Conservation (phyloP, 2,329 filamentous ascomycete genomes). For the Ascosphaera apis region DNA sequence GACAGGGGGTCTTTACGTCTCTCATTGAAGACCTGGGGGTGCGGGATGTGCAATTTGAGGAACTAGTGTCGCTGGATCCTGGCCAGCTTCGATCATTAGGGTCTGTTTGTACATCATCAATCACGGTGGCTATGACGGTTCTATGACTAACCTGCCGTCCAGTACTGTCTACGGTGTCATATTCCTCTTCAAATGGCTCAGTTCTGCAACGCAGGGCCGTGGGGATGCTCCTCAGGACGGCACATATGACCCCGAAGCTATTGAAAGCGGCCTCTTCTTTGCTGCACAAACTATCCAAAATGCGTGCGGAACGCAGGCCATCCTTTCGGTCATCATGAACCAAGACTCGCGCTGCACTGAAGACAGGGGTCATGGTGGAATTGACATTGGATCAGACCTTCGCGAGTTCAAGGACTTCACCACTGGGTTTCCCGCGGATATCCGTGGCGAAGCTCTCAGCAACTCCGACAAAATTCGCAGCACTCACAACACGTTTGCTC, state of each 20-base stretch:
- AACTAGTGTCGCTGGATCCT: constrained; percentile 72
- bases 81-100: constrained; percentile 26
- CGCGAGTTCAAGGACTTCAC: constrained; percentile 73
- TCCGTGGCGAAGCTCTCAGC: constrained; percentile 46
- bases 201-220: constrained; percentile 30
- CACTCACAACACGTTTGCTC: constrained; percentile 77
- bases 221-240: constrained; percentile 67
- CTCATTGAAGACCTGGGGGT: constrained; percentile 83
- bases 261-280: constrained; percentile 60
- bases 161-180: constrained; percentile 84
- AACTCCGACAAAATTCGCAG: constrained; percentile 49
- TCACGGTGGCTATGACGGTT: no score
- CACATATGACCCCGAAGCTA: constrained; percentile 50
- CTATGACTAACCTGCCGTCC: no score
- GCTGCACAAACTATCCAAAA: constrained; percentile 96
- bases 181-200: constrained; percentile 79
- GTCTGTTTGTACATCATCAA: constrained; percentile 9
- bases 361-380: constrained; percentile 11
- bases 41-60: constrained; percentile 87
- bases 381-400: constrained; percentile 51
- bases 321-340: constrained; percentile 80
- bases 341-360: constrained; percentile 26
- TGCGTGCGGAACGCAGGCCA: constrained; percentile 87
- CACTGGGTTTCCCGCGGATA: constrained; percentile 54
- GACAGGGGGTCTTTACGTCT: constrained; percentile 83